Conservation (phyloP, 2,329 filamentous ascomycete genomes). For the Cladophialophora exuberans region DNA sequence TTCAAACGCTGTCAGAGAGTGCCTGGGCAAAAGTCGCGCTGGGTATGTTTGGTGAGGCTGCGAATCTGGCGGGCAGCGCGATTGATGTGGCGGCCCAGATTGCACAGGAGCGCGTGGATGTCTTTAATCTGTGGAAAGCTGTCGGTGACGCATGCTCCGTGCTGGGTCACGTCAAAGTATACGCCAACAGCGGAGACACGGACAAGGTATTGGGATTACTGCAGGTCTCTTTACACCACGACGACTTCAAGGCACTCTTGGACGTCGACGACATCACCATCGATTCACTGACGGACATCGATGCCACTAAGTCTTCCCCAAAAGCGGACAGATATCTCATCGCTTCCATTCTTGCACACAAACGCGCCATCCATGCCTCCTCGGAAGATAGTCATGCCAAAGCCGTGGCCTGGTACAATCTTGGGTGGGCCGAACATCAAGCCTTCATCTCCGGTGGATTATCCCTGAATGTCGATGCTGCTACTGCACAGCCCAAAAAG, state of each 20-base stretch:
- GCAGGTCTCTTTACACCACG: slow-evolving; percentile 31
- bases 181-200: slow-evolving; percentile 64
- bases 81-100: slow-evolving; percentile 70
- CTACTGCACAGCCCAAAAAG: no score
- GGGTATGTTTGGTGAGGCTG: slow-evolving; percentile 83
- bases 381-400: slow-evolving; percentile 80
- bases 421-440: slow-evolving; percentile 90
- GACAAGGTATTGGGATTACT: slow-evolving; percentile 22
- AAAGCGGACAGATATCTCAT: slow-evolving; percentile 62
- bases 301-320: slow-evolving; percentile 32
- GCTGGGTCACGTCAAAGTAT: slow-evolving; percentile 77
- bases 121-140: slow-evolving; percentile 95
- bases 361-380: slow-evolving; percentile 76
- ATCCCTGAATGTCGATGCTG: slow-evolving; percentile 40
- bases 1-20: slow-evolving; percentile 86
- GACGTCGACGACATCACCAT: slow-evolving; percentile 65
- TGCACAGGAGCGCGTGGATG: slow-evolving; percentile 62
- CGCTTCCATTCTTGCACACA: slow-evolving; percentile 80
- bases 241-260: slow-evolving; percentile 64
- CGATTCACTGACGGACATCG: slow-evolving; percentile 30
- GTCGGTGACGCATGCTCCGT: slow-evolving; percentile 85
- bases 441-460: slow-evolving; percentile 61
- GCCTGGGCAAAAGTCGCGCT: slow-evolving; percentile 76
- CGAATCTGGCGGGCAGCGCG: slow-evolving; percentile 69
- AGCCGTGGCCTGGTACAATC: slow-evolving; percentile 94